Evolutionary conservation across 2,329 filamentous ascomycete species (phyloP).

Genomic region (Cercospora sesami): DNA sequence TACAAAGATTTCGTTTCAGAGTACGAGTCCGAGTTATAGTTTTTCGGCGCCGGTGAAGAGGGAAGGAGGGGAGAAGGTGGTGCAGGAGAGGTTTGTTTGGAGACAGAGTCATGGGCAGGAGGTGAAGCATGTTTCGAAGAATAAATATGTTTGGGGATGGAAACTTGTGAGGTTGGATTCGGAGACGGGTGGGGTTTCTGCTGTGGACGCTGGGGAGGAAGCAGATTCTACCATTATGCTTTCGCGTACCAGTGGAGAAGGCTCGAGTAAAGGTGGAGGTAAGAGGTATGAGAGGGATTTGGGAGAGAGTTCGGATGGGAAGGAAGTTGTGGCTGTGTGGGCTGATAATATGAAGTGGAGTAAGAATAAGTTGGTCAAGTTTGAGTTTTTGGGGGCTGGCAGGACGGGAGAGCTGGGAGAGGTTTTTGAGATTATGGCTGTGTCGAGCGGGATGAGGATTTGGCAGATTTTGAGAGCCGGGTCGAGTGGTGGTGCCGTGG

Average conservation of each 20-base stretch:
- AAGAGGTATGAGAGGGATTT: conserved; percentile 12
- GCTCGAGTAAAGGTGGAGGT: conserved; percentile 1
- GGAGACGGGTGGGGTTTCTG: neutral
- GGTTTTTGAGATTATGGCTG: conserved; percentile 22
- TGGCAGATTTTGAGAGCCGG: conserved; percentile 21
- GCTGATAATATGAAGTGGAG: conserved; percentile 24
- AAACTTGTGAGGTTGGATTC: conserved; percentile 25
- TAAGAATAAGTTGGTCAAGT: conserved; percentile 24
- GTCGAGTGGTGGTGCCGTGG: conserved; percentile 5
- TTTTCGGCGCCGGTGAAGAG: conserved; percentile 15
- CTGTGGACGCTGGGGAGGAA: neutral
- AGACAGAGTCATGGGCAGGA: conserved; percentile 25
- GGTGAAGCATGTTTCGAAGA: conserved; percentile 19
- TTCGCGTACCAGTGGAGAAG: neutral
- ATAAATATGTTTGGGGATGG: conserved; percentile 21
- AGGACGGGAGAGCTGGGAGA: conserved; percentile 20
- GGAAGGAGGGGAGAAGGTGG: conserved; percentile 13
- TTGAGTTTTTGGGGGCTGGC: conserved; percentile 23
- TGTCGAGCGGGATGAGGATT: conserved; percentile 21
- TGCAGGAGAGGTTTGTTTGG: conserved; percentile 24
- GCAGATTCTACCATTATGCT: neutral
- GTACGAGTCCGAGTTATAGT: conserved; percentile 11
- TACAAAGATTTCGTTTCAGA: conserved; percentile 11
- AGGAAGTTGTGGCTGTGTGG: conserved; percentile 27
- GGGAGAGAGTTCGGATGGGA: conserved; percentile 24